Conservation (phyloP, 73 alveolate species). For the Paramecium tetraurelia region DNA sequence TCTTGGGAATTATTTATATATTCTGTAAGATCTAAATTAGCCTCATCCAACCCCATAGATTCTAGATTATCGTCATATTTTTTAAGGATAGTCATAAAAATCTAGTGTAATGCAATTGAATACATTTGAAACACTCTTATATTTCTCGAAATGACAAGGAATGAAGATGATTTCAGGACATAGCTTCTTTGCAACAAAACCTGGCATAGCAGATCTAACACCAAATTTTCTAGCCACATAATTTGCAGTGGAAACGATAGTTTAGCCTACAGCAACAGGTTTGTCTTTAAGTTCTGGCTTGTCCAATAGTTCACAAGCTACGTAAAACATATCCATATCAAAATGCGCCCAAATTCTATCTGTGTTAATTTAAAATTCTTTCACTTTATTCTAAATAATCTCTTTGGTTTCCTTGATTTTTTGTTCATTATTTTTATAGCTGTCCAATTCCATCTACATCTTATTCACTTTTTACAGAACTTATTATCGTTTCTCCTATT, state of each 20-base stretch:
- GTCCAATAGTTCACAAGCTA: slow-evolving; percentile 98
- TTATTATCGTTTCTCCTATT: slow-evolving; percentile 59
- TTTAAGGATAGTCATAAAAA: slow-evolving; percentile 75
- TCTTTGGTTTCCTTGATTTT: slow-evolving; percentile 48
- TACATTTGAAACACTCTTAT: slow-evolving; percentile 72
- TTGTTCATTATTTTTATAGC: slow-evolving; percentile 54
- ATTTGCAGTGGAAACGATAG: slow-evolving; percentile 95
- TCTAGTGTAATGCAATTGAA: slow-evolving; percentile 48
- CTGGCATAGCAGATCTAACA: slow-evolving; percentile 99
- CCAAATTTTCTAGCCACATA: slow-evolving; percentile 98
- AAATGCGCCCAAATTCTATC: slow-evolving; percentile 94
- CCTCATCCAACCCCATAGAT: slow-evolving; percentile 96
- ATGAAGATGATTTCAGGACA: slow-evolving; percentile 94
- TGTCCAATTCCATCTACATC: slow-evolving; percentile 66
- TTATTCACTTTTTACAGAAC: slow-evolving; percentile 58
- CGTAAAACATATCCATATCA: slow-evolving; percentile 99
- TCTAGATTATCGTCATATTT: slow-evolving; percentile 89
- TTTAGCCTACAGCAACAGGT: slow-evolving; percentile 98
- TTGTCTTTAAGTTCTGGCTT: slow-evolving; percentile 90
- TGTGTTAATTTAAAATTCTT: slow-evolving; percentile 8
- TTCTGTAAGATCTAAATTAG: slow-evolving; percentile 90
- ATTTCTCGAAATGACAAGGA: slow-evolving; percentile 77
- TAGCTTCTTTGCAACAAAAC: slow-evolving; percentile 95
- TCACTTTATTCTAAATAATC: slow-evolving; percentile 28
- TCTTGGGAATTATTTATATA: slow-evolving; percentile 74